A percentile compares a stretch with the other conserved stretches of the same genome.
These are phyloP conservation scores for Pyrenula aspistea DNA, from an alignment of 495 filamentous ascomycete genomes.

Conservation along the genomic window DNA sequence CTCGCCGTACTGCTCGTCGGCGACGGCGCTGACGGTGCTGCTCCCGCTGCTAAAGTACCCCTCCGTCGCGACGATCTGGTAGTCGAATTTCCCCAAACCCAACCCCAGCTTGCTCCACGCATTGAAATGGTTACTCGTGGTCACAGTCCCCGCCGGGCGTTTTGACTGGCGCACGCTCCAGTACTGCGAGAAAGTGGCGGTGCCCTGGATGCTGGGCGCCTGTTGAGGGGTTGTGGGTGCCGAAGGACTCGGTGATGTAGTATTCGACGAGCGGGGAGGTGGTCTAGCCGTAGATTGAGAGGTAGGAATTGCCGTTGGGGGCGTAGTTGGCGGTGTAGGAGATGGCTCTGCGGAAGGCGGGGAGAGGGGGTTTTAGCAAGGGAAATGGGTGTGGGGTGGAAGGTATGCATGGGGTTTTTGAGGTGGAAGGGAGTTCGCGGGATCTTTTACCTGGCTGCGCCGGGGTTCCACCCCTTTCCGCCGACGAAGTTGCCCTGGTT, in stretches of 20 bases:
- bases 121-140: constrained; percentile 46
- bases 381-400: too few species aligned
- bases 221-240: constrained; percentile 38
- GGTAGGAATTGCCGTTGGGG: constrained; percentile 45
- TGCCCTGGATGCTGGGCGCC: constrained; percentile 37
- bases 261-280: constrained; percentile 49
- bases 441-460: constrained; percentile 29
- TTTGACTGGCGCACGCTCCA: constrained; percentile 45
- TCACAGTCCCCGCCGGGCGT: constrained; percentile 41
- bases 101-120: constrained; percentile 42
- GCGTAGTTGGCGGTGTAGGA: constrained; percentile 42
- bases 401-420: too few species aligned
- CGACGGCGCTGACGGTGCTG: constrained; percentile 32
- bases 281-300: constrained; percentile 54
- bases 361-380: neutral
- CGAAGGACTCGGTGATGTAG: constrained; percentile 51
- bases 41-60: constrained; percentile 44
- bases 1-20: neutral
- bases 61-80: constrained; percentile 50
- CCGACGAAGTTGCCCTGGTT: constrained; percentile 47
- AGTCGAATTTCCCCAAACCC: constrained; percentile 39
- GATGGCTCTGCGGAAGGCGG: constrained; percentile 25
- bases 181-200: constrained; percentile 48
- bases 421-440: too few species aligned
- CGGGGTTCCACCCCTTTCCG: constrained; percentile 51